Conservation (phyloP, 129 eudicot genomes). For the Escallonia rubra region DNA sequence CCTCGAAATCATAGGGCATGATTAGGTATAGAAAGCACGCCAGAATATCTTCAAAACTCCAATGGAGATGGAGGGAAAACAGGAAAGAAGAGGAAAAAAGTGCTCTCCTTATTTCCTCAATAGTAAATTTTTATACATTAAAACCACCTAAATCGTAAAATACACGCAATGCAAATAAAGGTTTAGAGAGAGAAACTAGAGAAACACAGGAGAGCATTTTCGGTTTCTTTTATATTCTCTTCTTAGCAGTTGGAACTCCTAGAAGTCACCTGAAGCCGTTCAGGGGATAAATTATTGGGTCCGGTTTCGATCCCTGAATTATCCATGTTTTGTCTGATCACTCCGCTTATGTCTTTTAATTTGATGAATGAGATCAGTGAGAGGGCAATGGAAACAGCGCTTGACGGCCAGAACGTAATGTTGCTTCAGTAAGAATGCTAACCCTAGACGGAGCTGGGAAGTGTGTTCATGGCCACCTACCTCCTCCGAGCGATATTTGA, state of each 20-base stretch:
- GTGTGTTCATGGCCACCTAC: conserved; percentile 89
- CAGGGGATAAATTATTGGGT: too few relatives aligned
- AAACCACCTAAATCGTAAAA: too few relatives aligned
- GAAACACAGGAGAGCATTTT: too few relatives aligned
- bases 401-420: conserved; percentile 68
- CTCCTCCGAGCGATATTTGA: conserved; percentile 68
- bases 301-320: conserved; percentile 5
- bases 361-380: conserved; percentile 99
- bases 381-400: conserved; percentile 90
- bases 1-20: too few relatives aligned
- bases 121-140: too few relatives aligned
- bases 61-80: too few relatives aligned
- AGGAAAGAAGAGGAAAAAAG: too few relatives aligned
- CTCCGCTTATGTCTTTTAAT: conserved; percentile 3
- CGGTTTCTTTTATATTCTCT: neutral
- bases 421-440: conserved; percentile 48
- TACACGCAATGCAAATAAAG: too few relatives aligned
- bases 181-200: too few relatives aligned
- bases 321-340: neutral
- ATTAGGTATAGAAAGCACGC: too few relatives aligned
- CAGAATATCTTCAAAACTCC: too few relatives aligned
- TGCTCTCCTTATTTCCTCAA: too few relatives aligned
- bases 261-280: neutral
- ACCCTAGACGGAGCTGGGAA: conserved; percentile 93
- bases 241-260: neutral